Conservation (phyloP, 257 asterid genomes). For the Jaltomata sinuosa region DNA sequence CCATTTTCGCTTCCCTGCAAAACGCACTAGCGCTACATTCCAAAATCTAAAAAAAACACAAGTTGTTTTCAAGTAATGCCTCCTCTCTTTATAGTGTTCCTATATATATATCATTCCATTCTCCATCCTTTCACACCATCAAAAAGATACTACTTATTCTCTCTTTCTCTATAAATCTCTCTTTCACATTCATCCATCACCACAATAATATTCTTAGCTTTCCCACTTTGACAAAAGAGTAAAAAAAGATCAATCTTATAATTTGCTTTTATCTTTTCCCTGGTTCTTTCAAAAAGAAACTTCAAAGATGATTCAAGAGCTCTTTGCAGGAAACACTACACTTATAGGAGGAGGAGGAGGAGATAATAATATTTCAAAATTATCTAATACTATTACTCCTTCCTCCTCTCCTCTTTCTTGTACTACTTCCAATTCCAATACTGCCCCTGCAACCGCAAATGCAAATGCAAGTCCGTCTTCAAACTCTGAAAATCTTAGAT, state of each 20-base stretch:
- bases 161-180: constrained; percentile 10
- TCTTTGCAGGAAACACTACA: constrained; percentile 39
- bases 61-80: constrained; percentile 8
- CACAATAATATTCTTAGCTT: constrained; percentile 19
- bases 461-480: constrained; percentile 27
- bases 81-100: constrained; percentile 21
- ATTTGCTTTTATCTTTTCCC: constrained; percentile 13
- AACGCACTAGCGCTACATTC: constrained; percentile 17
- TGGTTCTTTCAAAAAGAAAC: not conserved
- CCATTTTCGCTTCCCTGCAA: not conserved
- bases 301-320: constrained; percentile 61
- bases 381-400: constrained; percentile 13
- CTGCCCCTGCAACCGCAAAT: not conserved
- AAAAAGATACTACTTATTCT: constrained; percentile 2
- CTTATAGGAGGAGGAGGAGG: constrained; percentile 21
- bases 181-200: not conserved
- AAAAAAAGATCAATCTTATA: constrained; percentile 5
- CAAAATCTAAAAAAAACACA: constrained; percentile 18
- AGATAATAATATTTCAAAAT: constrained; percentile 13
- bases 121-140: constrained; percentile 28
- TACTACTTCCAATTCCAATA: constrained; percentile 3
- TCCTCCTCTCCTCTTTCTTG: constrained; percentile 20
- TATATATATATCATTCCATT: constrained; percentile 22
- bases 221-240: constrained; percentile 2
- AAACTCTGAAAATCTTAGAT: constrained; percentile 39